Evolutionary conservation across 108 stramenopile genomes (phyloP), one percentile per base, ranked within the genome.

Genomic region (Cyclotella kingstonii): DNA sequence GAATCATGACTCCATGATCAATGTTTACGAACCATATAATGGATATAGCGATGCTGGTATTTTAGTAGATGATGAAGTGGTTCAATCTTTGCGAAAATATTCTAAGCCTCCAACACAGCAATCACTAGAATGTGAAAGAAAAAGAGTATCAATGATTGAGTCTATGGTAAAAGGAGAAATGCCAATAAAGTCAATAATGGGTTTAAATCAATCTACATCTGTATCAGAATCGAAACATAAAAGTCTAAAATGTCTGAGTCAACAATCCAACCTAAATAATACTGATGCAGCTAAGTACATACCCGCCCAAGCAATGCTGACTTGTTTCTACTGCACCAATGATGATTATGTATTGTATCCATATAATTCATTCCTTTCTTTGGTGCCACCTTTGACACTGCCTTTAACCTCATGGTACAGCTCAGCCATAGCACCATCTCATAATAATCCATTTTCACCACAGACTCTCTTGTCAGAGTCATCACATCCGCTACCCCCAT

Each of bases 261-360:
- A 54, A 27, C 7, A 67, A 73, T 30, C 48, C 30, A 38, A 42
- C 49, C 10, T 57, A n/a, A 4, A 12, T 40, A 40, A 39, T n/a
- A 33, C 55, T 46, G 70, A 77, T 31, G 42, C 66, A 54, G 14
- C 70, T 48, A 65, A 41, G 23, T 76, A 26, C 28, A 47, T 87
- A 40, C 84, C 89, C 15, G 83, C 86, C 12, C 86, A 87, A 60
- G 70, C 79, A n/a, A 87, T 91, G 83, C 56, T 91, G 31, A 91
- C 89, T 22, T 85, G 86, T 49, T 84, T 66, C 41, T 91, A 87
- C 57, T 84, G 82, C 43, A 66, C 57, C 65, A 85, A 91, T 39
- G 60, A 63, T 63, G 78, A 73, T 0, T 77, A 79, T 60, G 81
- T 43, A 19, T 29, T 60, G 29, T 36, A 42, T 35, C 50, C 43